Conservation (phyloP, 73 alveolate species). For the Uronychia binucleata region DNA sequence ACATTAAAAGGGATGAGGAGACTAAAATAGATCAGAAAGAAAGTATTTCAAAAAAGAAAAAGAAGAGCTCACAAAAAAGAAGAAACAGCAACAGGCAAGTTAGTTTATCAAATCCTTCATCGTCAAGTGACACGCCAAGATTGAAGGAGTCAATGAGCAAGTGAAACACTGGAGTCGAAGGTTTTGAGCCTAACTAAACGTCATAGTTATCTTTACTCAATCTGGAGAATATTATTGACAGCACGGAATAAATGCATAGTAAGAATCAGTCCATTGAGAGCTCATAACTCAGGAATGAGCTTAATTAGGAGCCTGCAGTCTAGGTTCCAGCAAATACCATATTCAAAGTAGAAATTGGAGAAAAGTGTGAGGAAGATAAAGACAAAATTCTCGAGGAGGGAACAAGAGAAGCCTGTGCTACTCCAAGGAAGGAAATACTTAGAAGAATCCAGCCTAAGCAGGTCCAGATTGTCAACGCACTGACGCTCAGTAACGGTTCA, state of each 20-base stretch:
- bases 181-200: no score
- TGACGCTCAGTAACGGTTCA: not conserved
- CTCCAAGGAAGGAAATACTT: not conserved
- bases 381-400: no score
- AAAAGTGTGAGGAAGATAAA: no score
- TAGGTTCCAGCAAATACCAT: not conserved
- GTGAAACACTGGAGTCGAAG: no score
- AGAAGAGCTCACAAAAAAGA: not conserved
- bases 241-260: no score
- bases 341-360: not conserved
- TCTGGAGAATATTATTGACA: no score
- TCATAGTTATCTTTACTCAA: no score
- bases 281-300: no score
- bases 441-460: not conserved
- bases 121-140: not conserved
- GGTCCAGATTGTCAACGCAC: not conserved
- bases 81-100: not conserved
- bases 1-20: not conserved
- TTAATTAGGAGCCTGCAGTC: no score
- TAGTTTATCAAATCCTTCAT: not conserved
- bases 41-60: not conserved
- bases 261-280: no score
- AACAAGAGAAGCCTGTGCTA: not conserved
- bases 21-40: not conserved
- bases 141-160: not conserved